Evolutionary conservation across 2,329 filamentous ascomycete species (phyloP).

Genomic region (Didymosphaeria variabile): DNA sequence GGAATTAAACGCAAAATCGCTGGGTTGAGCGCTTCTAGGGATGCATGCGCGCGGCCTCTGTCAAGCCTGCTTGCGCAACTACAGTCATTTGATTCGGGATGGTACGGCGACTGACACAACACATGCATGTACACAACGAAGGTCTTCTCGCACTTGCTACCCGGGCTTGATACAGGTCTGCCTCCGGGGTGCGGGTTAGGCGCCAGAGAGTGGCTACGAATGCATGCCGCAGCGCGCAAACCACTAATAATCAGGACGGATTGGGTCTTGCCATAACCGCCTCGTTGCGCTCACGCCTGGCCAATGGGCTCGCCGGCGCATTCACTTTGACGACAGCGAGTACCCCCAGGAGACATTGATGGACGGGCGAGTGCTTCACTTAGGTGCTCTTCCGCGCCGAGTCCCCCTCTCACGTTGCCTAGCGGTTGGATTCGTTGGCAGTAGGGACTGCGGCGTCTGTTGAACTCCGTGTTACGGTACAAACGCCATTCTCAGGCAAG

Average conservation of each 20-base stretch:
- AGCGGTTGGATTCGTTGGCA: constrained; percentile 40
- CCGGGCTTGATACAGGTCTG: constrained; percentile 42
- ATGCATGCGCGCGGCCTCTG: constrained; percentile 10
- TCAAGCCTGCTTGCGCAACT: constrained; percentile 11
- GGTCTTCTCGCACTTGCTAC: constrained; percentile 33
- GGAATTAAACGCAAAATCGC: neutral
- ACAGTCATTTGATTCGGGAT: constrained; percentile 4
- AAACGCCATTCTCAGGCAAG: constrained; percentile 32
- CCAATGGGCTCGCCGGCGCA: constrained; percentile 37
- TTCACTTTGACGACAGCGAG: constrained; percentile 33
- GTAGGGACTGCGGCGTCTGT: constrained; percentile 44
- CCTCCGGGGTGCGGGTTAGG: constrained; percentile 41
- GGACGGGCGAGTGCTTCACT: constrained; percentile 26
- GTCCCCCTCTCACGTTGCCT: constrained; percentile 31
- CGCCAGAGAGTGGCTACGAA: constrained; percentile 38
- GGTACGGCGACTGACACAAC: constrained; percentile 27
- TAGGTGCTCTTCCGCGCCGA: constrained; percentile 12
- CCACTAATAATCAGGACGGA: constrained; percentile 28
- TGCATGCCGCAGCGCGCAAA: constrained; percentile 40
- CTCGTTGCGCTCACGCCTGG: constrained; percentile 29
- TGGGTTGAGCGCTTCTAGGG: neutral
- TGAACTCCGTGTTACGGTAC: constrained; percentile 43
- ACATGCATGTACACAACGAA: constrained; percentile 28
- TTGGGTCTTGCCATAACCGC: constrained; percentile 34
- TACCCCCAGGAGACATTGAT: constrained; percentile 39